These are phyloP conservation scores for Meredithiella fracta DNA, from an alignment of 2,329 filamentous ascomycete genomes.

Conservation along the genomic window DNA sequence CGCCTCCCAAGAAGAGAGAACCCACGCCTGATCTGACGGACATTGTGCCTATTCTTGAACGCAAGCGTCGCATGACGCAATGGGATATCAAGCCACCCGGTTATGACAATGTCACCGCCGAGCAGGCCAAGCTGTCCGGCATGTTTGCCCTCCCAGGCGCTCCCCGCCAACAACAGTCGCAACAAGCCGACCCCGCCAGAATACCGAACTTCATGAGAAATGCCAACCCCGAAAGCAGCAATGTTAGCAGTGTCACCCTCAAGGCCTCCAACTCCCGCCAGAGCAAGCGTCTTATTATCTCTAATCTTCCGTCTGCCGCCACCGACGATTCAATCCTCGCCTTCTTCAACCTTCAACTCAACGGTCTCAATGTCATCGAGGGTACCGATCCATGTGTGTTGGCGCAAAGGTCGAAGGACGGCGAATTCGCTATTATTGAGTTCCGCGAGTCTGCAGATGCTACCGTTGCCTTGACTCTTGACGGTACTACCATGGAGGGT, in stretches of 20 bases:
- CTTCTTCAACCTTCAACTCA: constrained; percentile 94
- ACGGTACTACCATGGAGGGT: constrained; percentile 69
- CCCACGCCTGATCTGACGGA: constrained; percentile 90
- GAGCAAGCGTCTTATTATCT: constrained; percentile 76
- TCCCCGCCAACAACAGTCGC: constrained; percentile 72
- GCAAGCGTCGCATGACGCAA: constrained; percentile 85
- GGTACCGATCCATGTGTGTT: constrained; percentile 70
- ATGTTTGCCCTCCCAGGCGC: constrained; percentile 98
- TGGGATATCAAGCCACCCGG: constrained; percentile 99
- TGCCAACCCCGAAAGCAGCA: constrained; percentile 28
- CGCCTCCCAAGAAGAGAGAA: constrained; percentile 78
- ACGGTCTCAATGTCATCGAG: constrained; percentile 84
- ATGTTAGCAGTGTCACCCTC: constrained; percentile 53
- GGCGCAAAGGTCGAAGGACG: constrained; percentile 65
- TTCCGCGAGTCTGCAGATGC: constrained; percentile 79
- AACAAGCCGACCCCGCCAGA: constrained; percentile 82
- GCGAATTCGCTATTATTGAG: constrained; percentile 70
- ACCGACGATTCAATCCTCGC: constrained; percentile 60
- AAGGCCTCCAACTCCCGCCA: constrained; percentile 89
- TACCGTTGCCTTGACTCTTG: constrained; percentile 76
- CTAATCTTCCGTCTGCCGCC: constrained; percentile 59
- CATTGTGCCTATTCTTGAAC: constrained; percentile 62
- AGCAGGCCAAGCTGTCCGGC: constrained; percentile 94
- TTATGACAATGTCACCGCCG: constrained; percentile 94
- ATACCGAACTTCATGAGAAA: constrained; percentile 88